A percentile compares a stretch with the other conserved stretches of the same genome.
Conservation (phyloP, 306 rosid species). For the Lagenaria siceraria region DNA sequence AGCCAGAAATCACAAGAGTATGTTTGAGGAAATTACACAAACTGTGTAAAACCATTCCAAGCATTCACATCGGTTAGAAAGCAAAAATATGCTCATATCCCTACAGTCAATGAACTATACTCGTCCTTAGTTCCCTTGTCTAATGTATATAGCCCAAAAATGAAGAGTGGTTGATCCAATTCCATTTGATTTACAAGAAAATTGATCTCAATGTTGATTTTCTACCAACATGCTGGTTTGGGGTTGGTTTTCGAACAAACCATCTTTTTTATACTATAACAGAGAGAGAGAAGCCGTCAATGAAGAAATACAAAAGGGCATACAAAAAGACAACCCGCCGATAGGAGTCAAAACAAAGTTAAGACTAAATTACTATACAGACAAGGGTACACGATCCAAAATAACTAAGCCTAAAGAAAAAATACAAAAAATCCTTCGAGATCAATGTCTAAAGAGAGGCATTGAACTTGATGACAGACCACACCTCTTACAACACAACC, state of each 20-base stretch:
- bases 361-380: not conserved
- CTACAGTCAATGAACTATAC: not conserved
- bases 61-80: not conserved
- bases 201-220: not conserved
- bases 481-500: not conserved
- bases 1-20: not conserved
- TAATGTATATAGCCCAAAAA: not conserved
- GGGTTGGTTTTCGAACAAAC: not conserved
- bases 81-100: not conserved
- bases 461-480: not conserved
- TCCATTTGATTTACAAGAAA: not conserved
- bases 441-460: not conserved
- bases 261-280: not conserved
- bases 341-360: not conserved
- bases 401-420: not conserved
- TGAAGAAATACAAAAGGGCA: not conserved
- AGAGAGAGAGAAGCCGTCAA: not conserved
- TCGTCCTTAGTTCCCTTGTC: not conserved
- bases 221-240: not conserved
- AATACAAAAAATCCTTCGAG: not conserved
- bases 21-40: not conserved
- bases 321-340: not conserved
- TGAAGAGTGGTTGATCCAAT: not conserved
- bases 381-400: not conserved
- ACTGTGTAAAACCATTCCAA: not conserved